Evolutionary conservation across 2,329 filamentous ascomycete genomes (phyloP), one percentile per base, ranked within the genome.

Genomic region (Chaetomium globosum): DNA sequence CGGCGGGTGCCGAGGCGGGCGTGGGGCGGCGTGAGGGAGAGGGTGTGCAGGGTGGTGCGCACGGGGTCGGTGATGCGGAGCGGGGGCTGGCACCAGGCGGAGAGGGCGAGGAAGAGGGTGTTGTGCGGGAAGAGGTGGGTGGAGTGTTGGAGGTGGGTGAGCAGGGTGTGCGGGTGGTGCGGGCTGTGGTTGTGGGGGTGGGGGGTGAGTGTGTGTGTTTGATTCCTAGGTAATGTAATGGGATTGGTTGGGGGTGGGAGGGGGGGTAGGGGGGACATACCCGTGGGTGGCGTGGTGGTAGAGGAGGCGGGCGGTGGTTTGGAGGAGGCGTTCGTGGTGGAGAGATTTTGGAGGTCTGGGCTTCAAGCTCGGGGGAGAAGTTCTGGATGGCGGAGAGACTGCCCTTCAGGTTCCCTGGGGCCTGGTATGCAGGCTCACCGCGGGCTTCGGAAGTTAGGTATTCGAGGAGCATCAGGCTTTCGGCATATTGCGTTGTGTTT

Each of bases 31-130:
- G 74, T 68, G 2, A 84, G 75, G 0, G 86, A 76, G 72, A 82
- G 82, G 73, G 82, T 81, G 23, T 82, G 77, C 12, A 93, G 79
- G 9, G 91, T 77, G 6, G 84, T 81, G n/a, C 90, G 87, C 23
- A 96, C 85, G 21, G 91, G 89, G 70, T 96, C 91, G 67, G 92
- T 85, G 61, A 95, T 83, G 28, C 88, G 85, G 52, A 92, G 85
- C 8, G 88, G 85, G 1, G 86, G 82, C 9, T 94, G 89, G 67
- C 91, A 88, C 81, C 88, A 90, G n/a, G 87, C 84, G 68, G 89
- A 89, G 0, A 95, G 78, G 1, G 84, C 81, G 1, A 96, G 82
- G 67, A 97, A 89, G 6, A 92, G 81, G 1, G 87, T 90, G 77
- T 97, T 97, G 57, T 81, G 80, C 0, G 93, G 92, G 74, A 93